Evolutionary conservation across 2,329 filamentous ascomycete genomes (phyloP).

Genomic region (Magnaporthiopsis poae): DNA sequence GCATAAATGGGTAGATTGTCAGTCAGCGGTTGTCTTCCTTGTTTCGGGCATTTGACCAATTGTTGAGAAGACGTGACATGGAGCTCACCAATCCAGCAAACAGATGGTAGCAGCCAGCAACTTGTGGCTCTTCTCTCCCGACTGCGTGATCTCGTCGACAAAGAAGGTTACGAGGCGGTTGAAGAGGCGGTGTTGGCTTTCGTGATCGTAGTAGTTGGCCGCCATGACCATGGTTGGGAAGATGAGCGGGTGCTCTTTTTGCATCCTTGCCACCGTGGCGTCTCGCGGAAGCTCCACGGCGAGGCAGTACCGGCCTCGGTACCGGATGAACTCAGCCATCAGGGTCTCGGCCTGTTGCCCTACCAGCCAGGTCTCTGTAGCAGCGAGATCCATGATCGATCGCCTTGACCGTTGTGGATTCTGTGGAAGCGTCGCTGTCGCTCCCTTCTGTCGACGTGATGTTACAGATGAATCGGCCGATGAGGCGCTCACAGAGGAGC

Average conservation of each 20-base stretch:
- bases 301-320: neutral
- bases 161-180: neutral
- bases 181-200: slow-evolving; percentile 1
- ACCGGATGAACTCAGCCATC: neutral
- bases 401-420: neutral
- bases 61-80: neutral
- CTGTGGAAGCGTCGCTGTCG: neutral
- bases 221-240: slow-evolving; percentile 2
- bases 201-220: neutral
- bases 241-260: neutral
- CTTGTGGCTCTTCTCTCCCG: neutral
- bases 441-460: neutral
- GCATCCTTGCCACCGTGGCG: neutral
- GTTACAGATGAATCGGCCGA: neutral
- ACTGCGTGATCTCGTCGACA: neutral
- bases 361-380: neutral
- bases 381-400: neutral
- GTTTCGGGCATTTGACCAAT: neutral
- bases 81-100: slow-evolving; percentile 3
- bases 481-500: neutral
- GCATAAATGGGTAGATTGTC: neutral
- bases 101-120: slow-evolving; percentile 1
- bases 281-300: neutral
- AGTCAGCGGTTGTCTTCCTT: neutral
- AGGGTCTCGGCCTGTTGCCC: neutral